Conservation (phyloP, 257 asterid species). For the Gentiana macrophylla region DNA sequence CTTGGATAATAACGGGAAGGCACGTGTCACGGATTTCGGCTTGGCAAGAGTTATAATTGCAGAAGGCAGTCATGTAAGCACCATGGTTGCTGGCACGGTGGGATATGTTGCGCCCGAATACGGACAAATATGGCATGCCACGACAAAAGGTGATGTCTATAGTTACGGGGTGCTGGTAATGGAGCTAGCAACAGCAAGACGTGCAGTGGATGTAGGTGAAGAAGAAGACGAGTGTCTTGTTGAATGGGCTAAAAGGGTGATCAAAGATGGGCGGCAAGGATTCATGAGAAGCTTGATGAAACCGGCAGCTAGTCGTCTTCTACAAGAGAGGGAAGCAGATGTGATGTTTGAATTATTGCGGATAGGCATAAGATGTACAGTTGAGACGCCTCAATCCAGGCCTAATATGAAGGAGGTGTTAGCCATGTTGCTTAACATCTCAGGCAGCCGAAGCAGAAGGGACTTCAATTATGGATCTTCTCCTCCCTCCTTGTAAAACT, state of each 20-base stretch:
- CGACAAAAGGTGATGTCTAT: conserved; percentile 91
- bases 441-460: conserved; percentile 26
- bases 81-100: conserved; percentile 91
- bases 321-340: conserved; percentile 60
- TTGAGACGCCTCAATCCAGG: conserved; percentile 58
- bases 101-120: conserved; percentile 98
- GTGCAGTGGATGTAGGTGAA: conserved; percentile 89
- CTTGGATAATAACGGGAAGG: conserved; percentile 66
- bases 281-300: conserved; percentile 26
- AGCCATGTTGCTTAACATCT: conserved; percentile 56
- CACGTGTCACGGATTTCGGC: conserved; percentile 86
- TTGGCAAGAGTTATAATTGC: conserved; percentile 72
- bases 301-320: conserved; percentile 50
- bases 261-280: conserved; percentile 52
- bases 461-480: conserved; percentile 20
- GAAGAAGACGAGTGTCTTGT: conserved; percentile 88
- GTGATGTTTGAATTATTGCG: conserved; percentile 63
- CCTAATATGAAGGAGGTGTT: conserved; percentile 90
- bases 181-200: conserved; percentile 92
- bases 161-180: conserved; percentile 81
- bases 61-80: conserved; percentile 76
- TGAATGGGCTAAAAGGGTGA: conserved; percentile 81
- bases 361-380: conserved; percentile 71
- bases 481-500: conserved; percentile 15
- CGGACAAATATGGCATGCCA: conserved; percentile 88